These are phyloP conservation scores for Stereum hirsutum DNA, from an alignment of 1,284 basidiomycete species.

Conservation along the genomic window DNA sequence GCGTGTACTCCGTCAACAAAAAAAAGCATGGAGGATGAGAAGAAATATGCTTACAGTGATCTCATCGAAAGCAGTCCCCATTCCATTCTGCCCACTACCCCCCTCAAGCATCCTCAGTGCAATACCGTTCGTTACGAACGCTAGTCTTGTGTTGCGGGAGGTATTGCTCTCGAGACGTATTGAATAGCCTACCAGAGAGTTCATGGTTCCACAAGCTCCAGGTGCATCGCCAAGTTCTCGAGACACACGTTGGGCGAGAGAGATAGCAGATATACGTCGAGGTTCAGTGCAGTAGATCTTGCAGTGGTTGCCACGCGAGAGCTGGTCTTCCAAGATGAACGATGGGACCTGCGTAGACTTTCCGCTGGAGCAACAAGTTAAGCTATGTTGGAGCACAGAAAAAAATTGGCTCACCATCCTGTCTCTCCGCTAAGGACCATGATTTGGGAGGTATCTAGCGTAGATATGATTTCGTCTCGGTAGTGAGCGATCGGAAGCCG, in stretches of 20 bases:
- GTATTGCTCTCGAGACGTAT: conserved; percentile 91
- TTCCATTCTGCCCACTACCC: conserved; percentile 54
- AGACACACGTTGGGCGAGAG: conserved; percentile 93
- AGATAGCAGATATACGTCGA: conserved; percentile 94
- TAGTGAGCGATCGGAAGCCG: conserved; percentile 85
- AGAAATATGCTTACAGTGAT: conserved; percentile 58
- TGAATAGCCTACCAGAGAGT: conserved; percentile 90
- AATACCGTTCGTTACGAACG: conserved; percentile 93
- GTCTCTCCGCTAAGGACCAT: conserved; percentile 96
- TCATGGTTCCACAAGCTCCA: conserved; percentile 71
- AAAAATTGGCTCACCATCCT: conserved; percentile 62
- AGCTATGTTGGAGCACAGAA: not conserved
- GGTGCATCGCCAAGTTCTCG: conserved; percentile 85
- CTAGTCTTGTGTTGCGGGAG: conserved; percentile 71
- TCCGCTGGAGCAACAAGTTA: conserved; percentile 45
- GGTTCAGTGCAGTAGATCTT: conserved; percentile 97
- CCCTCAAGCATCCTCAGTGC: conserved; percentile 95
- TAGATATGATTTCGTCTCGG: conserved; percentile 66
- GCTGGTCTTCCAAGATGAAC: conserved; percentile 89
- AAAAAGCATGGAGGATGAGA: not conserved
- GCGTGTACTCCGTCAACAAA: not conserved
- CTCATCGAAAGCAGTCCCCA: conserved; percentile 82
- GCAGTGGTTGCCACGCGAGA: conserved; percentile 76
- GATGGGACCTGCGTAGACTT: conserved; percentile 97
- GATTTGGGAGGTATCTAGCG: conserved; percentile 75